These are phyloP conservation scores for Colletotrichum cordylinicola DNA, from an alignment of 2,329 filamentous ascomycete genomes.

Conservation along the genomic window DNA sequence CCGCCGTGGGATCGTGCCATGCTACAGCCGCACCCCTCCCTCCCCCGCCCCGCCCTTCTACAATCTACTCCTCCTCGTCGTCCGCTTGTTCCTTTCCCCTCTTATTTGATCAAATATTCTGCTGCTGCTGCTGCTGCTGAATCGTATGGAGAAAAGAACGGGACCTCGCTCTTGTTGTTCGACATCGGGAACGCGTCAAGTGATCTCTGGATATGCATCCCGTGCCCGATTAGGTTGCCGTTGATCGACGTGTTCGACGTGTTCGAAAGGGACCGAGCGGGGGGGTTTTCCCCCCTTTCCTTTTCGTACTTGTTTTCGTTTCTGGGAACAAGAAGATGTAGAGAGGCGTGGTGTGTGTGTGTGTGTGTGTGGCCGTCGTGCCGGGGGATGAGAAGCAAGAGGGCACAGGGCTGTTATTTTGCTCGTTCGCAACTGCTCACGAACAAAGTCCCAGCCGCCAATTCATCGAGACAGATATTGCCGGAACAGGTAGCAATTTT, in stretches of 20 bases:
- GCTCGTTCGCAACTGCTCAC: not conserved
- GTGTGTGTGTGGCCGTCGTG: not conserved
- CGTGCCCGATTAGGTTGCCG: not conserved
- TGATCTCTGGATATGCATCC: conserved; percentile 10
- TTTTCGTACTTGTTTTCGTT: not conserved
- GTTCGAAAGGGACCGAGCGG: not conserved
- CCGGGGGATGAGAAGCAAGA: not conserved
- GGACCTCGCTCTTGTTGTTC: not conserved
- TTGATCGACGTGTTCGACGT: conserved; percentile 4
- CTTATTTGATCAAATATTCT: conserved; percentile 2
- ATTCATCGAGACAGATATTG: not conserved
- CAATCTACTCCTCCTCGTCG: not conserved
- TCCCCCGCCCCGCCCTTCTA: not conserved
- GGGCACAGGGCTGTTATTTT: not conserved
- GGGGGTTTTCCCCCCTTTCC: not conserved
- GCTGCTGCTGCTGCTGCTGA: not conserved
- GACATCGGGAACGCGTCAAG: not conserved
- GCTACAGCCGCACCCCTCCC: not conserved
- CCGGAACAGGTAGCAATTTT: not conserved
- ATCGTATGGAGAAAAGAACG: not conserved
- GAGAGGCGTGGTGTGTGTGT: not conserved
- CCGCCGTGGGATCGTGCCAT: not conserved
- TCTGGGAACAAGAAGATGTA: not conserved
- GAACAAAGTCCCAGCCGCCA: not conserved
- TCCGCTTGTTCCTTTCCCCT: not conserved